Conservation (phyloP, 2,329 filamentous ascomycete genomes). For the Aspergillus aculeatinus region DNA sequence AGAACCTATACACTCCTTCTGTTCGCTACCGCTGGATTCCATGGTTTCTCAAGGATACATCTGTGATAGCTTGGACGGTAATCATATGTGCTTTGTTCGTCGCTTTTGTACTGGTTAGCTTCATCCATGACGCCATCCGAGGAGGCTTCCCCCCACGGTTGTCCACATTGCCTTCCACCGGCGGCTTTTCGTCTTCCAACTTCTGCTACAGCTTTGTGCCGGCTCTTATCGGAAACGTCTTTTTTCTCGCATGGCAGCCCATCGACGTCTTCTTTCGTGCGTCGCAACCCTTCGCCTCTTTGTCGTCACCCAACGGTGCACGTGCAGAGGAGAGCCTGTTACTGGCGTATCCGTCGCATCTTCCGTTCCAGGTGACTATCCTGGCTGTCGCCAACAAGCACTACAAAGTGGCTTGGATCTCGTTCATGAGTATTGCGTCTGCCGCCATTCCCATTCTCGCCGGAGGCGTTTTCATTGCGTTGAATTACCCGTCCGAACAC, state of each 20-base stretch:
- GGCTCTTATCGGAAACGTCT: conserved; percentile 56
- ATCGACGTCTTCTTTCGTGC: conserved; percentile 62
- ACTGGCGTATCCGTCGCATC: conserved; percentile 55
- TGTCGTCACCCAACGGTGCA: conserved; percentile 53
- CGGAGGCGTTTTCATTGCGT: conserved; percentile 62
- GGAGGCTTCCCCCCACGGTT: conserved; percentile 72
- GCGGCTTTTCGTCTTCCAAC: conserved; percentile 79
- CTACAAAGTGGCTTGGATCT: conserved; percentile 58
- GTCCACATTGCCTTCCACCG: conserved; percentile 56
- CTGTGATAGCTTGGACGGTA: conserved; percentile 66
- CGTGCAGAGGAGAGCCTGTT: conserved; percentile 57
- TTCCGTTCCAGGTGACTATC: conserved; percentile 55
- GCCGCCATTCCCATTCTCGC: conserved; percentile 57
- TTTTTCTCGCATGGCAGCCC: conserved; percentile 60
- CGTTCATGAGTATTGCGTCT: conserved; percentile 54
- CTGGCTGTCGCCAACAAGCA: conserved; percentile 56
- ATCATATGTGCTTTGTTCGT: conserved; percentile 61
- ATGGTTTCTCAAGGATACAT: conserved; percentile 69
- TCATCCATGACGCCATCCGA: conserved; percentile 66
- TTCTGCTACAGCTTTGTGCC: conserved; percentile 76
- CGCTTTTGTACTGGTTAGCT: conserved; percentile 75
- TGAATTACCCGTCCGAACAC: conserved; percentile 52
- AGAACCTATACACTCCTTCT: conserved; percentile 52
- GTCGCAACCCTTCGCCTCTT: conserved; percentile 57
- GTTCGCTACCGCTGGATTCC: conserved; percentile 69